These are phyloP conservation scores for Fusarium irregulare DNA, from an alignment of 2,329 filamentous ascomycete genomes.

Conservation along the genomic window DNA sequence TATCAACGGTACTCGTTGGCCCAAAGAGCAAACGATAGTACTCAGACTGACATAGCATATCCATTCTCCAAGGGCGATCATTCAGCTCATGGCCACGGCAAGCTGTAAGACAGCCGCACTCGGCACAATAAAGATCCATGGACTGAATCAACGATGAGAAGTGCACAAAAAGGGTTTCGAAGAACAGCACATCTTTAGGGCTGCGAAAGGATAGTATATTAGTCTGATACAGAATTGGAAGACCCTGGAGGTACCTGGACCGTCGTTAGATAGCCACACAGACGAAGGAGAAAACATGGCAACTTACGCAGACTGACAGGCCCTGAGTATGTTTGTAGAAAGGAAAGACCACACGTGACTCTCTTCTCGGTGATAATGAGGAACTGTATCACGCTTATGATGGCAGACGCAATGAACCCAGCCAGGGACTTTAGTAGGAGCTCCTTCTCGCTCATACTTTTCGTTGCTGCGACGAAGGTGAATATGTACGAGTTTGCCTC, in stretches of 20 bases:
- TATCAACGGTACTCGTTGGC: background rate
- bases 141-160: background rate
- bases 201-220: slow-evolving; percentile 12
- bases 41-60: background rate
- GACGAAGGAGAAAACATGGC: background rate
- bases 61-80: background rate
- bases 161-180: background rate
- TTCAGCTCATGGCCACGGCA: too few relatives aligned
- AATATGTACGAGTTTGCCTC: background rate
- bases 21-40: background rate
- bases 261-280: background rate
- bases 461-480: background rate
- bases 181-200: background rate
- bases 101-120: background rate
- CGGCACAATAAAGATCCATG: background rate
- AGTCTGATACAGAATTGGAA: slow-evolving; percentile 11
- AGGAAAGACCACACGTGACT: slow-evolving; percentile 5
- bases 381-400: background rate
- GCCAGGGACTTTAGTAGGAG: background rate
- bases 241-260: slow-evolving; percentile 8
- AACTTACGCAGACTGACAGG: slow-evolving; percentile 23
- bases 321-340: background rate
- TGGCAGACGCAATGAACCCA: slow-evolving; percentile 5
- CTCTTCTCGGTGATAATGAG: slow-evolving; percentile 3
- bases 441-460: background rate